Evolutionary conservation across 108 stramenopile species (phyloP).

Genomic region (Discostella stelligeroides): DNA sequence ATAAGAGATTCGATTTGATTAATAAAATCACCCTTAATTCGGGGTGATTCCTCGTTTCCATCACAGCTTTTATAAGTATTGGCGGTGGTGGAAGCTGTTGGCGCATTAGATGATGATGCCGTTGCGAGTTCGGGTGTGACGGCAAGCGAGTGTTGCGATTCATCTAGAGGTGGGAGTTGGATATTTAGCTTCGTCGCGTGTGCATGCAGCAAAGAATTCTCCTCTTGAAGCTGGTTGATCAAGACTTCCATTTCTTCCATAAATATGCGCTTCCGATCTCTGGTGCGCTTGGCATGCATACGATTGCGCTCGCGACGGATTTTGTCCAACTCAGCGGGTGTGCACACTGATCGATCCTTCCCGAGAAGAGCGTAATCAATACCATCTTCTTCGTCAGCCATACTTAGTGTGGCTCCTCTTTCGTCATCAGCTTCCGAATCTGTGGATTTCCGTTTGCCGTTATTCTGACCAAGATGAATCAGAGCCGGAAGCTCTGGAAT

Average conservation of each 20-base stretch:
- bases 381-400: constrained; percentile 68
- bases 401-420: background rate
- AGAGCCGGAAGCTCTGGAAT: constrained; percentile 77
- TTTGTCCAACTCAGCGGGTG: constrained; percentile 80
- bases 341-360: constrained; percentile 80
- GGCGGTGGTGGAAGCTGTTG: constrained; percentile 7
- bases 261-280: constrained; percentile 83
- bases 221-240: constrained; percentile 71
- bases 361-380: constrained; percentile 82
- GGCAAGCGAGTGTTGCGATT: constrained; percentile 5
- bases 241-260: constrained; percentile 88
- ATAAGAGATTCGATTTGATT: constrained; percentile 73
- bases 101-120: constrained; percentile 14
- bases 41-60: background rate
- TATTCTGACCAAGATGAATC: constrained; percentile 77
- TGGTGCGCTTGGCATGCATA: constrained; percentile 91
- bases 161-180: background rate
- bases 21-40: constrained; percentile 47
- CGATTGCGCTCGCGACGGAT: constrained; percentile 88
- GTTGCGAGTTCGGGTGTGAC: constrained; percentile 23
- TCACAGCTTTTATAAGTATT: constrained; percentile 9
- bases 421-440: constrained; percentile 9
- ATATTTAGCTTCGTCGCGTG: constrained; percentile 60
- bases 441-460: constrained; percentile 54
- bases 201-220: constrained; percentile 62